These are phyloP conservation scores for Sporothrix luriei DNA, from an alignment of 2,329 filamentous ascomycete species.

Conservation along the genomic window DNA sequence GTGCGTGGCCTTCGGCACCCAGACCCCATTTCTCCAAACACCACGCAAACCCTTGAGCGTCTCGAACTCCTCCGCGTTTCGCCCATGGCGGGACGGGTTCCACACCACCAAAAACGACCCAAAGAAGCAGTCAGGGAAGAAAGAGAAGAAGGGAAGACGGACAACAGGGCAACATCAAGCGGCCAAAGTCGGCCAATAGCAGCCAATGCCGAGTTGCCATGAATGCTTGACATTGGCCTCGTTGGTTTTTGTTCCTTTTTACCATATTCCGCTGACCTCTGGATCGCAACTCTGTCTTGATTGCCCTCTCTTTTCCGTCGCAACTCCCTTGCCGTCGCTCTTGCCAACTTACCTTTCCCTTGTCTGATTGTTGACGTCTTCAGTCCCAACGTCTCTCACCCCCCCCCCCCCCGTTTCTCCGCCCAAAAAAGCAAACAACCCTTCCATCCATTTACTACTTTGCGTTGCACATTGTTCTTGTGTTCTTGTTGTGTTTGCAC, in stretches of 20 bases:
- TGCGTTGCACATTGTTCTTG: slow-evolving; percentile 29
- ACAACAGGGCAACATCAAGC: not conserved
- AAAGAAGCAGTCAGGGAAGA: slow-evolving; percentile 19
- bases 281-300: not conserved
- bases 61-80: slow-evolving; percentile 36
- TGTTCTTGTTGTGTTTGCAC: not conserved
- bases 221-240: slow-evolving; percentile 15
- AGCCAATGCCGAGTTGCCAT: slow-evolving; percentile 10
- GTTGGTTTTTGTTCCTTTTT: not conserved
- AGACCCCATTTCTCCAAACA: slow-evolving; percentile 27
- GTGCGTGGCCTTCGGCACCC: slow-evolving; percentile 30
- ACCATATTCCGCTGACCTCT: not conserved
- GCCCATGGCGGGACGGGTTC: slow-evolving; percentile 33
- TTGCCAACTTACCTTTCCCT: slow-evolving; percentile 20
- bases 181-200: slow-evolving; percentile 6
- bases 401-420: no score
- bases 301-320: not conserved
- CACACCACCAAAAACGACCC: slow-evolving; percentile 14
- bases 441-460: not conserved
- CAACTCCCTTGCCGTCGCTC: not conserved
- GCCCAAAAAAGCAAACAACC: no score
- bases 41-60: slow-evolving; percentile 31
- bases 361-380: not conserved
- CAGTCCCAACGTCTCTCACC: not conserved
- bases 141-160: not conserved